phyloP scores from a whole-genome alignment of 2,329 filamentous ascomycete species.

The Arthroderma uncinatum region DNA sequence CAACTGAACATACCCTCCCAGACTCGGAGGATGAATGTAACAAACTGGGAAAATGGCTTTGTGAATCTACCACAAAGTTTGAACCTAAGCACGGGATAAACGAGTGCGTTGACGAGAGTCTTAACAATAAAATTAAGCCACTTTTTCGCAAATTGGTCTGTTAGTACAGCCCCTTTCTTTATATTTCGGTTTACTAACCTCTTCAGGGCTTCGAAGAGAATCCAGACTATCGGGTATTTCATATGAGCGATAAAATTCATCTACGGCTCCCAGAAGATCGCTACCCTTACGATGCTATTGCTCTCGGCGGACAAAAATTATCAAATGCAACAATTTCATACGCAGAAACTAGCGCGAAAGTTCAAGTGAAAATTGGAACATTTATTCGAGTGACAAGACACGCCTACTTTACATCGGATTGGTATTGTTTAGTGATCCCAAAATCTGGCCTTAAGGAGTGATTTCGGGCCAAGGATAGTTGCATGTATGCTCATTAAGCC shows the following conservation, averaged over 20 bases:
- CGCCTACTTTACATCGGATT: slow-evolving; percentile 6
- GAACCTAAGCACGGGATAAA: slow-evolving; percentile 3
- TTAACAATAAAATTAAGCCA: slow-evolving; percentile 1
- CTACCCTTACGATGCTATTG: slow-evolving; percentile 7
- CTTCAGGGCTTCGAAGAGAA: background rate
- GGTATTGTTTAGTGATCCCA: slow-evolving; percentile 6
- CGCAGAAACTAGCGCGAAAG: background rate
- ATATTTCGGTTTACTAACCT: background rate
- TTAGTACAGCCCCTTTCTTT: background rate
- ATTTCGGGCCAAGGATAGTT: background rate
- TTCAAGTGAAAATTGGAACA: slow-evolving; percentile 3
- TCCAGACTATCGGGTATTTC: slow-evolving; percentile 5
- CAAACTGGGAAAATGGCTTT: slow-evolving; percentile 4
- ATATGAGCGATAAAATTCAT: background rate
- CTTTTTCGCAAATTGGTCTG: slow-evolving; percentile 6
- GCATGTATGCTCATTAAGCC: background rate
- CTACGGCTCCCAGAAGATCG: background rate
- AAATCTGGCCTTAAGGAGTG: background rate
- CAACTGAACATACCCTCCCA: slow-evolving; percentile 1
- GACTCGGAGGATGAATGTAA: background rate
- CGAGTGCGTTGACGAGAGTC: background rate
- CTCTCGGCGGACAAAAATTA: background rate
- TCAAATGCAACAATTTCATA: slow-evolving; percentile 4
- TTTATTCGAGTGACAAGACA: slow-evolving; percentile 6
- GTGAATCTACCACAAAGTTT: slow-evolving; percentile 3